A percentile compares a stretch with the other conserved stretches of the same genome.
Evolutionary conservation across 2,329 filamentous ascomycete species (phyloP).

Genomic region (Penicillium sp.): DNA sequence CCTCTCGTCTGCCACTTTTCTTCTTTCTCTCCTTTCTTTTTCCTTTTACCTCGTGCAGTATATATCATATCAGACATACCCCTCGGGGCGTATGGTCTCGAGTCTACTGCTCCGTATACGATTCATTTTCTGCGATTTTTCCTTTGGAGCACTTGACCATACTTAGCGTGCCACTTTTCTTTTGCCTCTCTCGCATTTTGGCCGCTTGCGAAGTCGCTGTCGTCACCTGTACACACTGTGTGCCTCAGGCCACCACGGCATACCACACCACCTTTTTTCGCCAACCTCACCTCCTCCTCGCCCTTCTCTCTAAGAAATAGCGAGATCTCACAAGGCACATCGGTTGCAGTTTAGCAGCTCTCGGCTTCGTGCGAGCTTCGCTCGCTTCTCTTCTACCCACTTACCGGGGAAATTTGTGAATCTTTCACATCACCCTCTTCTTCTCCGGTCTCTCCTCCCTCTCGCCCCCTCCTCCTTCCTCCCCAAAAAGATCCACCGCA

Average conservation of each 20-base stretch:
- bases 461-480: constrained; percentile 7
- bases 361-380: constrained; percentile 19
- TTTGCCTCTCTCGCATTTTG: background rate
- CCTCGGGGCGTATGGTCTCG: constrained; percentile 2
- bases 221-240: constrained; percentile 16
- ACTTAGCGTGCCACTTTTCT: constrained; percentile 1
- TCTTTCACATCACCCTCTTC: background rate
- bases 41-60: background rate
- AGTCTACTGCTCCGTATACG: constrained; percentile 6
- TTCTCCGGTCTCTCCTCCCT: constrained; percentile 17
- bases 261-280: constrained; percentile 17
- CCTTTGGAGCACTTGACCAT: constrained; percentile 4
- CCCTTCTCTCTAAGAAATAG: constrained; percentile 5
- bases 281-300: constrained; percentile 14
- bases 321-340: background rate
- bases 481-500: constrained; percentile 34
- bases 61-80: constrained; percentile 8
- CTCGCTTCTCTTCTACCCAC: constrained; percentile 16
- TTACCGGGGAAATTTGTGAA: constrained; percentile 24
- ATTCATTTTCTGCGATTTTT: background rate
- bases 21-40: constrained; percentile 10
- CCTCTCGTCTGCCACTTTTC: constrained; percentile 18
- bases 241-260: constrained; percentile 23
- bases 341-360: constrained; percentile 12
- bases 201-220: constrained; percentile 11